Percentiles rank a stretch among this genome's conserved stretches.
phyloP scores from a whole-genome alignment of 306 rosid species.

The Malus orientalis region DNA sequence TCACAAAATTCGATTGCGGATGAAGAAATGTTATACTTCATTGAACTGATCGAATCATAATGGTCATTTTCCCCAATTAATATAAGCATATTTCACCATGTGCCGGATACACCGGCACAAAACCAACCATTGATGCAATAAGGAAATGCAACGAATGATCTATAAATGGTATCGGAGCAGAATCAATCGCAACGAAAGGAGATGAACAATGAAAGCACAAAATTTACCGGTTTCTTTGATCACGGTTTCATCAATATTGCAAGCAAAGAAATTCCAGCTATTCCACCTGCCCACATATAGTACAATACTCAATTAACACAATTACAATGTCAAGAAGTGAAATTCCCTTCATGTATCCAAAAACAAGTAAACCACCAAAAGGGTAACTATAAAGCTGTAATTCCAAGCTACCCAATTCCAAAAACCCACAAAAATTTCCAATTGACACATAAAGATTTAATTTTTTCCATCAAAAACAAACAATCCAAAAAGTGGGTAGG shows the following conservation, averaged over 20 bases:
- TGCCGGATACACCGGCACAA: not conserved
- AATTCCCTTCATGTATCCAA: not conserved
- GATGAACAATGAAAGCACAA: not conserved
- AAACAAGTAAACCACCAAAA: not conserved
- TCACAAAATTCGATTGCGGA: not conserved
- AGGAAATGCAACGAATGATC: not conserved
- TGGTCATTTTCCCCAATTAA: not conserved
- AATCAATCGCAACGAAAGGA: not conserved
- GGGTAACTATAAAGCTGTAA: not conserved
- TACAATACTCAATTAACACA: not conserved
- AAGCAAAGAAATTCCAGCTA: constrained; percentile 99
- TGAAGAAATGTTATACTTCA: not conserved
- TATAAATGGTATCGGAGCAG: not conserved
- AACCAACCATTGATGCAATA: not conserved
- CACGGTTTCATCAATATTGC: constrained; percentile 76
- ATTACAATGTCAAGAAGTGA: not conserved
- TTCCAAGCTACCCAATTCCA: not conserved
- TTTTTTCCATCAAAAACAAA: not conserved
- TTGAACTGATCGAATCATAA: not conserved
- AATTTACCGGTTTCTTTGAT: constrained; percentile 77
- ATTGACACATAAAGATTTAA: not conserved
- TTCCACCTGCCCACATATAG: constrained; percentile 63
- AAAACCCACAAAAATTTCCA: not conserved
- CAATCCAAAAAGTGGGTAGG: not conserved
- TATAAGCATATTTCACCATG: not conserved